phyloP scores from a whole-genome alignment of 2,329 filamentous ascomycete genomes.

The Cytospora piceicola region DNA sequence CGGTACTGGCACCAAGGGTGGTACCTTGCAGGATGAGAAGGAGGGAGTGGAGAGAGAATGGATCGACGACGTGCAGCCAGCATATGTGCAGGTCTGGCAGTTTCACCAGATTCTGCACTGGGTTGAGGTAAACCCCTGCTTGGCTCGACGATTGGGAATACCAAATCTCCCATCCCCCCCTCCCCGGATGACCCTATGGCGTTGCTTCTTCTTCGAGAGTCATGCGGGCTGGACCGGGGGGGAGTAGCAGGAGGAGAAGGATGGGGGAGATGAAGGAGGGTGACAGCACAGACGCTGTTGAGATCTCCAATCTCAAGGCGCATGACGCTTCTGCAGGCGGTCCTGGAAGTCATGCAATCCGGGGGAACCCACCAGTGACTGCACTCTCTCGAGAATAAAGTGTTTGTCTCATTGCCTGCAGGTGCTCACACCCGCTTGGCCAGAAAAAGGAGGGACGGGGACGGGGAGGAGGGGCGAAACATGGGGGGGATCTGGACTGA shows the following conservation, averaged over 20 bases:
- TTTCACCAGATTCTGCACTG: not conserved
- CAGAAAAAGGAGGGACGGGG: not conserved
- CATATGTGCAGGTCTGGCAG: not conserved
- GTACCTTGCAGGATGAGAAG: not conserved
- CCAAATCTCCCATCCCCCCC: too few relatives aligned
- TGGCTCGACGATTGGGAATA: too few relatives aligned
- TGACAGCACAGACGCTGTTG: not conserved
- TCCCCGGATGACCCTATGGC: too few relatives aligned
- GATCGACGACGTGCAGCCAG: not conserved
- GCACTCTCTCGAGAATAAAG: too few relatives aligned
- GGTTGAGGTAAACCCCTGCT: not conserved
- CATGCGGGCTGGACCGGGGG: not conserved
- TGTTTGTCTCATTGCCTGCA: too few relatives aligned
- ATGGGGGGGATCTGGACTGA: not conserved
- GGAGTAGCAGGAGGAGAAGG: too few relatives aligned
- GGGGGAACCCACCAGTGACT: too few relatives aligned
- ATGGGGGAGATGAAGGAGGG: not conserved
- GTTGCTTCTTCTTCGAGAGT: too few relatives aligned
- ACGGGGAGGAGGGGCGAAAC: too few relatives aligned
- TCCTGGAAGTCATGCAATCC: too few relatives aligned
- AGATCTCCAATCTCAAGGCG: slow-evolving; percentile 1
- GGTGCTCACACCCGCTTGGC: not conserved
- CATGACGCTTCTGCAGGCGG: not conserved
- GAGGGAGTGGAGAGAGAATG: not conserved
- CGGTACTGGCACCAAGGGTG: not conserved